phyloP scores from a whole-genome alignment of 2,329 filamentous ascomycete species.

The Phoma sp. region DNA sequence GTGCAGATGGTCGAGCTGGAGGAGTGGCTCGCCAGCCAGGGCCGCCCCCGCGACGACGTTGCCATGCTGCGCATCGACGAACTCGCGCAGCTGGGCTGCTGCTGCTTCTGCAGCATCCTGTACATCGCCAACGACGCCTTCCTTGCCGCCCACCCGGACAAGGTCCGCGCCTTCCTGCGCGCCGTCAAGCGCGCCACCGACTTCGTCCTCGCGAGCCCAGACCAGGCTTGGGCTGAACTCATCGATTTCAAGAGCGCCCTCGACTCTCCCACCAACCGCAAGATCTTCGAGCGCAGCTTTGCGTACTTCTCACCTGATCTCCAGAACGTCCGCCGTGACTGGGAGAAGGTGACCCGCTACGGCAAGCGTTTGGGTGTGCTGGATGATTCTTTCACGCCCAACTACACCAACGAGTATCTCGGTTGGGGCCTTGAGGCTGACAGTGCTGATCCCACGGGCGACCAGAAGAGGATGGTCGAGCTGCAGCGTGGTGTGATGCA shows the following conservation, averaged over 20 bases:
- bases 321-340: slow-evolving; percentile 77
- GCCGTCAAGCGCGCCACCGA: slow-evolving; percentile 78
- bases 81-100: slow-evolving; percentile 79
- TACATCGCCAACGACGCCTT: slow-evolving; percentile 81
- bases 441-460: slow-evolving; percentile 69
- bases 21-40: slow-evolving; percentile 71
- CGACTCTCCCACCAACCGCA: slow-evolving; percentile 71
- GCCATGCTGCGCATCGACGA: slow-evolving; percentile 84
- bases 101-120: slow-evolving; percentile 82
- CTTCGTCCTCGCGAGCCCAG: slow-evolving; percentile 69
- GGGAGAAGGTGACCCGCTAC: slow-evolving; percentile 78
- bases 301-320: slow-evolving; percentile 77
- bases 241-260: slow-evolving; percentile 75
- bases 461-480: slow-evolving; percentile 75
- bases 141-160: slow-evolving; percentile 68
- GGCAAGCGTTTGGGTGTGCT: slow-evolving; percentile 75
- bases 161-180: slow-evolving; percentile 70
- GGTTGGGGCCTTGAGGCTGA: slow-evolving; percentile 70
- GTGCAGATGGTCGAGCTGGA: slow-evolving; percentile 84
- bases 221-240: slow-evolving; percentile 70
- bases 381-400: slow-evolving; percentile 67
- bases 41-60: slow-evolving; percentile 69
- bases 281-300: slow-evolving; percentile 80
- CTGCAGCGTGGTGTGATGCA: slow-evolving; percentile 71
- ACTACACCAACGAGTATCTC: slow-evolving; percentile 77